Conservation (phyloP, 1,284 basidiomycete genomes). For the Irpex lacteus region DNA sequence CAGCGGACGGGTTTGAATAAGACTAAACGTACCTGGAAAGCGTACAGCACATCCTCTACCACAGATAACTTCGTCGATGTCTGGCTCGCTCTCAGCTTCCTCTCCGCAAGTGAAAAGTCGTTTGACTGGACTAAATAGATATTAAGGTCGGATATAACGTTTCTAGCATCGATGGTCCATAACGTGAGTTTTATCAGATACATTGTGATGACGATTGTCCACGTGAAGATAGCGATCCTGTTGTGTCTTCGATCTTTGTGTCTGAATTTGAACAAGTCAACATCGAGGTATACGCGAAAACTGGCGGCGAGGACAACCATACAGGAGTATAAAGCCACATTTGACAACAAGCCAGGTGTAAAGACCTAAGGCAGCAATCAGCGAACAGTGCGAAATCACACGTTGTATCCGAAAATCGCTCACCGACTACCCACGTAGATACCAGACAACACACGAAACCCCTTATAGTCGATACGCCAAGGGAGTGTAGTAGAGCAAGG, state of each 20-base stretch:
- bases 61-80: conserved; percentile 4
- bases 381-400: not conserved
- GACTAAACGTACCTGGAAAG: conserved; percentile 11
- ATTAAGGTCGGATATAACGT: conserved; percentile 9
- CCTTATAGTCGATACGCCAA: not conserved
- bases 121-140: conserved; percentile 6
- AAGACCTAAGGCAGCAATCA: not conserved
- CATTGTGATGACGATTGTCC: conserved; percentile 12
- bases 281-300: not conserved
- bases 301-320: not conserved
- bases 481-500: not conserved
- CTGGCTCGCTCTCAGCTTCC: conserved; percentile 2
- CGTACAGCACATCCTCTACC: conserved; percentile 13
- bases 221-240: conserved; percentile 10
- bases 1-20: not conserved
- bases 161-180: conserved; percentile 17
- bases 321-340: not conserved
- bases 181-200: conserved; percentile 13
- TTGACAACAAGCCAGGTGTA: conserved; percentile 1
- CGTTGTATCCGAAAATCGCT: not conserved
- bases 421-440: not conserved
- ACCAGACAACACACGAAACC: not conserved
- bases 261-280: not conserved
- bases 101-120: conserved; percentile 5
- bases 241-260: conserved; percentile 3